Conservation (phyloP, 495 filamentous ascomycete genomes). For the Podospora conica region DNA sequence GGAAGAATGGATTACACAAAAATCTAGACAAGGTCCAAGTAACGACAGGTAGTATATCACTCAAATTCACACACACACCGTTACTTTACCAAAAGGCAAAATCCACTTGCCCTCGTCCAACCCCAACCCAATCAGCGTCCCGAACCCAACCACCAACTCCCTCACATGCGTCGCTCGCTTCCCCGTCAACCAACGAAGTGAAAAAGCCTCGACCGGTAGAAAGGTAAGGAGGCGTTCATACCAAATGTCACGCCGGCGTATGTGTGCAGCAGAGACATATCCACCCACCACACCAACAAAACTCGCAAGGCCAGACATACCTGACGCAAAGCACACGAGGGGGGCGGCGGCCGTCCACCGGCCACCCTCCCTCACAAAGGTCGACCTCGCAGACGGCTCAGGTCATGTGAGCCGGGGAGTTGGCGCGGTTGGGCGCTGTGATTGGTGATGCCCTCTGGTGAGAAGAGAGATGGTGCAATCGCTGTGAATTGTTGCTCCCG, state of each 20-base stretch:
- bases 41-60: background rate
- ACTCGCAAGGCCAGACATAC: background rate
- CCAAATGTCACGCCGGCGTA: background rate
- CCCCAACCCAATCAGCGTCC: background rate
- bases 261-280: background rate
- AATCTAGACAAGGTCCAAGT: background rate
- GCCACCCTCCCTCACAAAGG: background rate
- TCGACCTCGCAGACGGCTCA: background rate
- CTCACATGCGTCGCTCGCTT: background rate
- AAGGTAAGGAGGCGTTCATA: background rate
- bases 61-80: background rate
- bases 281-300: background rate
- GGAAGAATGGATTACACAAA: background rate
- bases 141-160: background rate
- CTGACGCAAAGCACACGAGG: background rate
- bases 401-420: background rate
- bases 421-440: background rate
- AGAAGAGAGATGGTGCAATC: background rate
- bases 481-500: background rate
- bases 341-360: background rate
- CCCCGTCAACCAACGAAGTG: background rate
- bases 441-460: background rate
- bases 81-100: background rate
- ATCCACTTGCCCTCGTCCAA: background rate
- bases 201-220: background rate